Percentiles rank a stretch among this genome's conserved stretches.
Conservation (phyloP, 371 early-diverging fungal species). For the Catenaria anguillulae region DNA sequence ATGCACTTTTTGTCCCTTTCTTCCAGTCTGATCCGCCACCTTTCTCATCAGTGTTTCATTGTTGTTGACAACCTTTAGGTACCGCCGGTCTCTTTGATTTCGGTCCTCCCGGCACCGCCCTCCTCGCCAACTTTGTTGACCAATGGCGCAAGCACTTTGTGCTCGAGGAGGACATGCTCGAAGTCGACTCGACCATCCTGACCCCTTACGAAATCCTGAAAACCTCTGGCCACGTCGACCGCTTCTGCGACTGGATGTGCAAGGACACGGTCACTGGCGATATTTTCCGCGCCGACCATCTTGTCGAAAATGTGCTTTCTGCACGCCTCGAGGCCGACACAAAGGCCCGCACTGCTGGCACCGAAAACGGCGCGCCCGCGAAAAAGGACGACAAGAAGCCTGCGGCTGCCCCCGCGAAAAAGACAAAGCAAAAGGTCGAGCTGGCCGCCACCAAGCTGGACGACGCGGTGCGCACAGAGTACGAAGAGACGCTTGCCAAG, state of each 20-base stretch:
- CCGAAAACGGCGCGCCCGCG: slow-evolving; percentile 25
- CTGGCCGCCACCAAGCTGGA: slow-evolving; percentile 50
- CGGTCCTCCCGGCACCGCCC: slow-evolving; percentile 92
- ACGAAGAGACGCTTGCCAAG: slow-evolving; percentile 76
- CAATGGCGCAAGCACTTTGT: slow-evolving; percentile 96
- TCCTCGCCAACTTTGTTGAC: slow-evolving; percentile 87
- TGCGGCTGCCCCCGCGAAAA: slow-evolving; percentile 47
- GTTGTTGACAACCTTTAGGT: no score
- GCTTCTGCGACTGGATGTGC: slow-evolving; percentile 98
- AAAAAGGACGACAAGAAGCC: no score
- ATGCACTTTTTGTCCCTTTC: slow-evolving; percentile 12
- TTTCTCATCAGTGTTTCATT: neutral
- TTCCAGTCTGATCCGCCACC: slow-evolving; percentile 1
- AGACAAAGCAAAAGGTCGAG: slow-evolving; percentile 53
- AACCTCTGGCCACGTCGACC: slow-evolving; percentile 99
- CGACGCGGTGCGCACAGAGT: slow-evolving; percentile 46
- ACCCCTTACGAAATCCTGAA: slow-evolving; percentile 96
- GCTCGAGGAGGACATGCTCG: slow-evolving; percentile 97
- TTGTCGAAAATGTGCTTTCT: slow-evolving; percentile 86
- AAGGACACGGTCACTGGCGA: slow-evolving; percentile 88
- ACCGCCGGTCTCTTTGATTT: slow-evolving; percentile 97
- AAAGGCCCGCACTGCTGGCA: slow-evolving; percentile 33
- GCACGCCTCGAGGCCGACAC: slow-evolving; percentile 69
- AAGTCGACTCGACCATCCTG: slow-evolving; percentile 95
- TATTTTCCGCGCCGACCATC: slow-evolving; percentile 97